Conservation (phyloP, 1,284 basidiomycete species). For the Blastosporella zonata region DNA sequence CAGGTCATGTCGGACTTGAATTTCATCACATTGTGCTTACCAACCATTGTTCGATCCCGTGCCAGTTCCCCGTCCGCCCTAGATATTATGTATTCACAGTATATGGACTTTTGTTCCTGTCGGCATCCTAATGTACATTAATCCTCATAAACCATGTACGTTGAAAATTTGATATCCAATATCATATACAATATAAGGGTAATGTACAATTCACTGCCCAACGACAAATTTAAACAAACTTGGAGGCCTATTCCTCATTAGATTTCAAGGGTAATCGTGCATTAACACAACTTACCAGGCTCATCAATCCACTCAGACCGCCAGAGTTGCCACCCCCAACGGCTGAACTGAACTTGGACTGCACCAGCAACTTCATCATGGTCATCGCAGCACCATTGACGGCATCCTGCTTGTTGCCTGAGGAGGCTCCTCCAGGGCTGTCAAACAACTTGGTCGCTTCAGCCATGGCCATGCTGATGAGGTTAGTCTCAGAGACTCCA, state of each 20-base stretch:
- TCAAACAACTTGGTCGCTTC: constrained; percentile 77
- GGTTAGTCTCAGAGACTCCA: constrained; percentile 46
- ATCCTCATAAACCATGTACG: too few species aligned
- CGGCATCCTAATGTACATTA: too few species aligned
- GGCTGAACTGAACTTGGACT: constrained; percentile 56
- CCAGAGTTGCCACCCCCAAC: constrained; percentile 65
- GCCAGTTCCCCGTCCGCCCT: too few species aligned
- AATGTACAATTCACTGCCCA: too few species aligned
- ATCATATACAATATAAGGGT: too few species aligned
- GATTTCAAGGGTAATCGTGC: background rate
- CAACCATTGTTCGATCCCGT: constrained; percentile 1
- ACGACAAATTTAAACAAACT: constrained; percentile 26
- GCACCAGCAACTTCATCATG: constrained; percentile 75
- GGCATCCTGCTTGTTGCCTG: constrained; percentile 77
- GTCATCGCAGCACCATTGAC: constrained; percentile 82
- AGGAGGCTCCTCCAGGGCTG: constrained; percentile 57
- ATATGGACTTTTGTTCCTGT: too few species aligned
- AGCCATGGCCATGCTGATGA: constrained; percentile 82
- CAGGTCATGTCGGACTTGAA: background rate
- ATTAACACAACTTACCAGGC: constrained; percentile 41
- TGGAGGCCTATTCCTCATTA: constrained; percentile 34
- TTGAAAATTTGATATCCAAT: too few species aligned
- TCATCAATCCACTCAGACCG: constrained; percentile 54
- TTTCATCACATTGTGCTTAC: background rate
- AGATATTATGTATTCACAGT: too few species aligned